These are phyloP conservation scores for Phlebiopsis gigantea DNA, from an alignment of 768 basidiomycete species.

Conservation along the genomic window DNA sequence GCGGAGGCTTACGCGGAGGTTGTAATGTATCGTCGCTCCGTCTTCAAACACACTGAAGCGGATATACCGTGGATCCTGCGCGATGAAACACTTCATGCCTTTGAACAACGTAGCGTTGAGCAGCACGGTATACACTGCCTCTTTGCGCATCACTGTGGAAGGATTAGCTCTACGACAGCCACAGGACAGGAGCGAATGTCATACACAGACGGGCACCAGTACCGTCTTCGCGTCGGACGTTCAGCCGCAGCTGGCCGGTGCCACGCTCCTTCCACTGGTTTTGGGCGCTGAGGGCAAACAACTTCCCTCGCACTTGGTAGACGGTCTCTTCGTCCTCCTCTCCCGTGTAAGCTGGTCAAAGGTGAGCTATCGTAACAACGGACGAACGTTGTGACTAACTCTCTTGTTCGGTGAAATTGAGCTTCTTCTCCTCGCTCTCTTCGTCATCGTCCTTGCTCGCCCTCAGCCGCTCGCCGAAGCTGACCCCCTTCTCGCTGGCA, in stretches of 20 bases:
- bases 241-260: conserved; percentile 64
- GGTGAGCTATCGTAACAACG: neutral
- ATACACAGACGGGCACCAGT: conserved; percentile 64
- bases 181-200: conserved; percentile 17
- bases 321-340: conserved; percentile 80
- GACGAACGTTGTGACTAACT: conserved; percentile 32
- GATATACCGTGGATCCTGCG: conserved; percentile 76
- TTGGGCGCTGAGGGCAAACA: conserved; percentile 54
- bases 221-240: conserved; percentile 59
- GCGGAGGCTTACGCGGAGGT: conserved; percentile 54
- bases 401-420: conserved; percentile 63
- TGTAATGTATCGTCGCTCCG: conserved; percentile 61
- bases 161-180: neutral
- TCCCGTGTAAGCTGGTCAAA: conserved; percentile 60
- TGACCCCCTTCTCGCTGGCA: conserved; percentile 12
- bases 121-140: conserved; percentile 70
- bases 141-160: conserved; percentile 74
- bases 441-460: conserved; percentile 57
- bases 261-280: conserved; percentile 77
- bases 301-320: conserved; percentile 72
- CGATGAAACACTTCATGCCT: conserved; percentile 69
- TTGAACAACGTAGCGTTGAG: conserved; percentile 72
- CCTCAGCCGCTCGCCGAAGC: conserved; percentile 64
- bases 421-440: conserved; percentile 41
- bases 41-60: conserved; percentile 69